These are phyloP conservation scores for Zasmidium citrigriseum DNA, from an alignment of 2,329 filamentous ascomycete species.

Conservation along the genomic window DNA sequence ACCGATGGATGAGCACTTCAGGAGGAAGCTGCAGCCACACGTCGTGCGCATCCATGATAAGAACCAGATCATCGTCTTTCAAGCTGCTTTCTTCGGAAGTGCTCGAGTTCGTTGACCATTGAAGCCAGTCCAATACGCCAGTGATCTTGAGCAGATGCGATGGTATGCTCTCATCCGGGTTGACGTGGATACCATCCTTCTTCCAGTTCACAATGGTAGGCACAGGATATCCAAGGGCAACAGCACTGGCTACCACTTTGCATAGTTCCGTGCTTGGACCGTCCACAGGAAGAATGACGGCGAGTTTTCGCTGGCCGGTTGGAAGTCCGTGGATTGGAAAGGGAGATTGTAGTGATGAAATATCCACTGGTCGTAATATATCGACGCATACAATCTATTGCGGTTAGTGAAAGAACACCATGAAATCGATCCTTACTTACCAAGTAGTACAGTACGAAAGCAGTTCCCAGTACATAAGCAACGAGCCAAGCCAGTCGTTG, in stretches of 20 bases:
- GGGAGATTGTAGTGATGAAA: too few species aligned
- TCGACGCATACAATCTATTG: too few species aligned
- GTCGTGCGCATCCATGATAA: conserved; percentile 65
- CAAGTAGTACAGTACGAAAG: too few species aligned
- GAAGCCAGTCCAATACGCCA: conserved; percentile 15
- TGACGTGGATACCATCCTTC: background rate
- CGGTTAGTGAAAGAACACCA: too few species aligned
- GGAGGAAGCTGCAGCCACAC: conserved; percentile 66
- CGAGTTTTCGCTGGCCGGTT: conserved; percentile 8
- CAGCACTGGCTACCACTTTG: conserved; percentile 8
- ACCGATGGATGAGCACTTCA: conserved; percentile 62
- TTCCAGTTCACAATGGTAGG: background rate
- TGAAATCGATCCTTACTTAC: too few species aligned
- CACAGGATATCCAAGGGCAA: conserved; percentile 11
- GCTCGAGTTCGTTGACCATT: conserved; percentile 18
- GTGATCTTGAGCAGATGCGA: conserved; percentile 12
- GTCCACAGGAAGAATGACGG: conserved; percentile 9
- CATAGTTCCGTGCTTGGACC: conserved; percentile 10
- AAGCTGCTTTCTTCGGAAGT: conserved; percentile 9
- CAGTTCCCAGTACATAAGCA: too few species aligned
- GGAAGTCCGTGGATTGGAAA: too few species aligned
- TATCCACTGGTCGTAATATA: too few species aligned
- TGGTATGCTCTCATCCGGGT: background rate
- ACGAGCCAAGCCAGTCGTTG: too few species aligned
- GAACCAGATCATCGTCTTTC: conserved; percentile 56